A percentile compares a stretch with the other conserved stretches of the same genome.
phyloP scores from a whole-genome alignment of 1,139 yeast species.

The Debaryomyces fabryi region DNA sequence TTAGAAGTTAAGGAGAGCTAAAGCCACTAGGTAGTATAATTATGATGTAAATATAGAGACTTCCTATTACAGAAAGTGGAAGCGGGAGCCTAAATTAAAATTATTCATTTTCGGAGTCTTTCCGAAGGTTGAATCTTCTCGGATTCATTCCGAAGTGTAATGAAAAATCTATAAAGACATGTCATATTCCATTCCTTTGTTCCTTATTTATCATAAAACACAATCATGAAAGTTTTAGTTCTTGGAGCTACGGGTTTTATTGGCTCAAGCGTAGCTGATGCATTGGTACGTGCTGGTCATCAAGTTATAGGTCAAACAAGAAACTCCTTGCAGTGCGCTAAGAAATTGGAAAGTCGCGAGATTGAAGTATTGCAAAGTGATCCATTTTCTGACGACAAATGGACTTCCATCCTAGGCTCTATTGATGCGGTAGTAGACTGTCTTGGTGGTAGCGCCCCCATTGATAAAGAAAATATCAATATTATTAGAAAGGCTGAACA shows the following conservation, averaged over 20 bases:
- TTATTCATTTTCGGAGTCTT: too few species aligned
- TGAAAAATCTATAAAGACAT: too few species aligned
- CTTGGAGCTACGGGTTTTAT: slow-evolving; percentile 10
- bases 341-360: neutral
- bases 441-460: slow-evolving; percentile 8
- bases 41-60: too few species aligned
- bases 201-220: too few species aligned
- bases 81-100: too few species aligned
- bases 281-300: slow-evolving; percentile 9
- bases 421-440: slow-evolving; percentile 19
- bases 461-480: neutral
- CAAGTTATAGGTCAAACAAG: slow-evolving; percentile 11
- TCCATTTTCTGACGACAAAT: neutral
- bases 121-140: too few species aligned
- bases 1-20: too few species aligned
- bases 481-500: slow-evolving; percentile 7
- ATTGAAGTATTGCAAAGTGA: neutral
- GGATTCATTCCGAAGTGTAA: too few species aligned
- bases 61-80: too few species aligned
- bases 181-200: too few species aligned
- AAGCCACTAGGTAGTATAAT: too few species aligned
- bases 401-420: neutral
- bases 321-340: neutral
- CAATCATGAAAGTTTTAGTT: slow-evolving; percentile 4
- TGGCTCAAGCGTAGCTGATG: slow-evolving; percentile 9